Base-by-base conservation (phyloP, 176 grass and related monocot genomes). In the Triticum monococcum region DNA sequence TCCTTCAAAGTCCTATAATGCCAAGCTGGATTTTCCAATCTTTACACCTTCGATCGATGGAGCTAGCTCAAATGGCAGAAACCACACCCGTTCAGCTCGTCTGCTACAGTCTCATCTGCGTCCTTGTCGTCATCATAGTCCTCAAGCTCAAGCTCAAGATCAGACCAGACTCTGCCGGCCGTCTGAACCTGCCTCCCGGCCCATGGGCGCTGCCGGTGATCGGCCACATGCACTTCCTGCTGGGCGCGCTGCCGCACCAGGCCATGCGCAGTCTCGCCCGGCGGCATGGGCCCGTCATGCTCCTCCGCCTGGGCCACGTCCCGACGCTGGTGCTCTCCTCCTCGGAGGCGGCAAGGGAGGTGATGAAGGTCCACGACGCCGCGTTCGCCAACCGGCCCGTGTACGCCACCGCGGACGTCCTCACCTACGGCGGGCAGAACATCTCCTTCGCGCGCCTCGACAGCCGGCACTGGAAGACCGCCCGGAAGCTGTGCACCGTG, bases 301-400 rank as follows among this genome's bases (percentile, higher is more conserved):
- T 87, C 77, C 85, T 93, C 73, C 81, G 72, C 18, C 81, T 95
- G 0, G 91, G 93, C 24, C 80, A 89, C 18, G 79, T 92, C 76
- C 86, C 40, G 12, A 81, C 80, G 41, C 52, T 95, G 16, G 75
- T 95, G 41, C 18, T 95, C 25, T 88, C 86, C 18, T 92, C 91
- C 3, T n/a, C 81, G n/a, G 86, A 87, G 25, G 88, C 87, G 12
- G 86, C 89, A 4, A 75, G 79, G 40, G 91, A 95, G 84, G 86
- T 93, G 17, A 75, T 93, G 76, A 92, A 79, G 83, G 89, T 89
- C 30, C 93, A 93, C 22, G 91, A 93, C 80, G 65, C 78, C 41
- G 68, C 56, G 10, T 90, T 95, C 28, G 71, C 91, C 16, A 65
- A 54, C 54, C 91, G 91, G 2, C 77, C 88, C 9, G 36, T 90